A percentile compares a stretch with the other conserved stretches of the same genome.
Conservation (phyloP, 176 grass and related monocot species). For the Hordeum marinum region DNA sequence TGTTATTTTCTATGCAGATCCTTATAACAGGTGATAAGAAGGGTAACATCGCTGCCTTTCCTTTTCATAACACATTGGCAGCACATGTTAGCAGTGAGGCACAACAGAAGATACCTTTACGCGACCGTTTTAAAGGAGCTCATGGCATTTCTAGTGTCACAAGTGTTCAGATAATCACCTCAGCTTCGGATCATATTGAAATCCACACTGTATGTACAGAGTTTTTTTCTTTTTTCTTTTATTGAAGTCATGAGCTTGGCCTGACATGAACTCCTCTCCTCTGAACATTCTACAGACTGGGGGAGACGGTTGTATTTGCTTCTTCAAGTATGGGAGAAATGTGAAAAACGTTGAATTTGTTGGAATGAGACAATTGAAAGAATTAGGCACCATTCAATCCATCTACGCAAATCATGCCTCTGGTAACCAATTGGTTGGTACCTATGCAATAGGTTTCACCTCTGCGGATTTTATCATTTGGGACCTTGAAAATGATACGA, state of each 20-base stretch:
- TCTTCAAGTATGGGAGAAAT: conserved; percentile 66
- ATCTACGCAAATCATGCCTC: conserved; percentile 27
- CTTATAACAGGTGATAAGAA: conserved; percentile 86
- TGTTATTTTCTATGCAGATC: conserved; percentile 51
- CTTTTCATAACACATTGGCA: conserved; percentile 45
- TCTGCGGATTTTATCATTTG: conserved; percentile 95
- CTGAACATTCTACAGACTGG: conserved; percentile 75
- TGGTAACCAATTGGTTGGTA: conserved; percentile 23
- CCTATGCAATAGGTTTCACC: conserved; percentile 84
- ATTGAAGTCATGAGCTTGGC: conserved; percentile 2
- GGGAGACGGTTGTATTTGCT: conserved; percentile 95
- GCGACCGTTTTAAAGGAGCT: conserved; percentile 82
- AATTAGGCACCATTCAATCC: conserved; percentile 76
- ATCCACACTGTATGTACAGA: conserved; percentile 63
- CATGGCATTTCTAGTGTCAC: conserved; percentile 96
- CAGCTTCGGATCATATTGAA: conserved; percentile 42
- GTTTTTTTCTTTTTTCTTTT: conserved; percentile 17
- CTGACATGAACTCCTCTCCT: conserved; percentile 10
- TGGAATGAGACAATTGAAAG: conserved; percentile 97
- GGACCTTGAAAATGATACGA: conserved; percentile 86
- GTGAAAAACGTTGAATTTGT: conserved; percentile 50
- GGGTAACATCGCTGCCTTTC: conserved; percentile 75
- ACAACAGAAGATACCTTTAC: conserved; percentile 41
- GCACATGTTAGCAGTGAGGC: conserved; percentile 4
- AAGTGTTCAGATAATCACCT: conserved; percentile 56